These are phyloP conservation scores for Lippia alba DNA, from an alignment of 305 asterid genomes.

Conservation along the genomic window DNA sequence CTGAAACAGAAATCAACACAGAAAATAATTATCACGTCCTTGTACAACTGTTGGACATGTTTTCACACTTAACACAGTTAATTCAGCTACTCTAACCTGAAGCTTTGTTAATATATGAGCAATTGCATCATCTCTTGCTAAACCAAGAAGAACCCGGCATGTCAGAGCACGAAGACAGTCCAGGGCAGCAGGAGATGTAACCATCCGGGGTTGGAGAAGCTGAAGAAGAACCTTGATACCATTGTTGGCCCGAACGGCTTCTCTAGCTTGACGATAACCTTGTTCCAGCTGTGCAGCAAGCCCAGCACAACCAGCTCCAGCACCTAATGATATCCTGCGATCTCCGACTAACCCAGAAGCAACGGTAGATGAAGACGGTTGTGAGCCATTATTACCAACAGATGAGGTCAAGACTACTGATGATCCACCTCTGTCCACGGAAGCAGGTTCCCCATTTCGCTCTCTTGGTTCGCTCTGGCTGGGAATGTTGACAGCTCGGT, in stretches of 20 bases:
- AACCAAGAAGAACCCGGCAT: constrained; percentile 98
- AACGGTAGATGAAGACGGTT: constrained; percentile 60
- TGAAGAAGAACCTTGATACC: constrained; percentile 97
- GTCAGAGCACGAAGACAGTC: constrained; percentile 99
- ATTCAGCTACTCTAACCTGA: constrained; percentile 60
- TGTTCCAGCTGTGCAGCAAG: constrained; percentile 99
- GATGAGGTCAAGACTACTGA: constrained; percentile 48
- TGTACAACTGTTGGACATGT: background rate
- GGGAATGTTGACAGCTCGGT: constrained; percentile 51
- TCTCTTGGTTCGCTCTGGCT: constrained; percentile 70
- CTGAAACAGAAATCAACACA: constrained; percentile 49
- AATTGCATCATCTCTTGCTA: constrained; percentile 97
- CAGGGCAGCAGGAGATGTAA: constrained; percentile 89
- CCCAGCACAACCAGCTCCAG: constrained; percentile 95
- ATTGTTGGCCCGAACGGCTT: constrained; percentile 96
- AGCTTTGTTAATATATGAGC: constrained; percentile 97
- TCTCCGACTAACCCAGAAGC: constrained; percentile 98
- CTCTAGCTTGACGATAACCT: constrained; percentile 94
- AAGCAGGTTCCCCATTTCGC: constrained; percentile 71
- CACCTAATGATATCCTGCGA: constrained; percentile 90
- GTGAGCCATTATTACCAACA: constrained; percentile 51
- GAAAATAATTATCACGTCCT: constrained; percentile 5
- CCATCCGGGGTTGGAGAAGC: constrained; percentile 96
- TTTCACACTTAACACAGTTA: background rate
- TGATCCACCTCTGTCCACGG: constrained; percentile 64